Base-by-base conservation (phyloP, 1,139 yeast genomes). In the Lodderomyces elongisporus region DNA sequence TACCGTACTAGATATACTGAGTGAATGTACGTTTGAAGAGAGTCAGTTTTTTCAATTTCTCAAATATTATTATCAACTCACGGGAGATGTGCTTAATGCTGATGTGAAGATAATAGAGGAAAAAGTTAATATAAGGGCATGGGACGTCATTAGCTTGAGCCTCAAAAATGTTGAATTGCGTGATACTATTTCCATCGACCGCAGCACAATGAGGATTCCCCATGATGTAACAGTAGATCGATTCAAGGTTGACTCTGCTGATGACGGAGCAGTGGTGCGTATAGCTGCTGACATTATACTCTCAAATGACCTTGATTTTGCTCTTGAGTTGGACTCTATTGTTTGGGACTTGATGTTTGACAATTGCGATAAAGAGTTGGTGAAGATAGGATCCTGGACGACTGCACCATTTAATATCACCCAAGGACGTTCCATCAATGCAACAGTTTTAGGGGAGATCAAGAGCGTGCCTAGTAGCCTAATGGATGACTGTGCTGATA, bases 261-360 rank as follows among this genome's bases (percentile, higher is more conserved):
- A 21, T 15, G 28, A 21, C 12, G 24, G 25, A n/a, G 14, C 17
- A 16, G 31, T 25, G n/a, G 27, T 31, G n/a, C 15, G 32, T 17
- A 23, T 36, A 10, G 26, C 23, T n/a, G 28, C 30, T 4, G 20
- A 22, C 8, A 17, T 51, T 4, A 36, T 43, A 6, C 13, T 41
- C 4, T 27, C 34, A 2, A 46, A 41, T 14, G 41, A 40, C 5
- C 42, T 47, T 10, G 58, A 60, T 1, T 29, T 58, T n/a, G 38
- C 41, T 2, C 42, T 54, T 13, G 35, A 38, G 2, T 30, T 61
- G 2, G 48, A 40, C 2, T 18, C 47, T 3, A 48, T 60, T 12
- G 45, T 49, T 26, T 59, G 66, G 66, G 51, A 53, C 31, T 31
- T 62, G 3, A 42, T 49, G 10, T 33, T 62, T 4, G 44, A 47